phyloP scores from a whole-genome alignment of 805 yeast species.

The Candida gorgasii region DNA sequence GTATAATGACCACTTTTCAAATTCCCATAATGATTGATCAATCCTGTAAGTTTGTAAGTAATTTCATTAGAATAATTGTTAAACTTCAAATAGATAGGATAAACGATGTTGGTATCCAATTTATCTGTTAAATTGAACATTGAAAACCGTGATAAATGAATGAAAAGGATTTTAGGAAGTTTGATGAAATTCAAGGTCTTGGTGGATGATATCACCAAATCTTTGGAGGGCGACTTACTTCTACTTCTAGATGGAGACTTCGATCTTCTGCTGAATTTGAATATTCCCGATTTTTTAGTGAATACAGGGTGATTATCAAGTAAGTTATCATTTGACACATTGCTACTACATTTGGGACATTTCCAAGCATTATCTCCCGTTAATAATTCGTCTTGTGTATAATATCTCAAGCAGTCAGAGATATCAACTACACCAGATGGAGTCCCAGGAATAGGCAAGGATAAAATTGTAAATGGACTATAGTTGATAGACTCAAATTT shows the following conservation, averaged over 20 bases:
- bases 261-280: slow-evolving; percentile 33
- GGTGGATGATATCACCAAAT: slow-evolving; percentile 18
- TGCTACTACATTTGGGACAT: slow-evolving; percentile 67
- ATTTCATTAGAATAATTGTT: slow-evolving; percentile 32
- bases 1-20: slow-evolving; percentile 78
- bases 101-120: slow-evolving; percentile 49
- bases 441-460: slow-evolving; percentile 58
- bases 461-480: slow-evolving; percentile 60
- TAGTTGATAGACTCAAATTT: slow-evolving; percentile 60
- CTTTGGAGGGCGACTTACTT: slow-evolving; percentile 11
- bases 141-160: slow-evolving; percentile 45
- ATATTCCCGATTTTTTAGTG: slow-evolving; percentile 34
- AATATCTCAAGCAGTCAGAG: slow-evolving; percentile 64
- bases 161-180: slow-evolving; percentile 38
- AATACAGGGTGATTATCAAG: slow-evolving; percentile 41
- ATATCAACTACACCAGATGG: slow-evolving; percentile 39
- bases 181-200: slow-evolving; percentile 33
- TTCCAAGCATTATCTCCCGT: slow-evolving; percentile 83
- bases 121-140: slow-evolving; percentile 56
- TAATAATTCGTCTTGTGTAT: slow-evolving; percentile 62
- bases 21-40: slow-evolving; percentile 72
- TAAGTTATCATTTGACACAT: slow-evolving; percentile 15
- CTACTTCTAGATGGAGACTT: slow-evolving; percentile 32
- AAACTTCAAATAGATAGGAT: slow-evolving; percentile 56
- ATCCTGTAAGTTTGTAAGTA: slow-evolving; percentile 57